A percentile compares a stretch with the other conserved stretches of the same genome.
Conservation (phyloP, 768 basidiomycete genomes). For the Amanita inopinata region DNA sequence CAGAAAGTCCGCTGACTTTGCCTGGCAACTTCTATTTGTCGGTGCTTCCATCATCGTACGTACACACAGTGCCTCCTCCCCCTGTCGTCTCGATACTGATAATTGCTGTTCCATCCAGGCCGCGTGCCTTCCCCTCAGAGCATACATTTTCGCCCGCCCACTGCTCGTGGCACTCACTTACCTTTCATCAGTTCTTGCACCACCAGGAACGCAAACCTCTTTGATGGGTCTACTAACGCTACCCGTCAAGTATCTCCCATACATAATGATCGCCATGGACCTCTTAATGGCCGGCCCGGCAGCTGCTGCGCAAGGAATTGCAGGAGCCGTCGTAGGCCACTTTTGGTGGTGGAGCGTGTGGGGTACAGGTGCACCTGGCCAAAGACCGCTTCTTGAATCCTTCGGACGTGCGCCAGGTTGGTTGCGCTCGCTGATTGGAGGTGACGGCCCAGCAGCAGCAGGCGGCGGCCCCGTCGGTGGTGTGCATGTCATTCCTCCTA, state of each 20-base stretch:
- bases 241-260: constrained; percentile 67
- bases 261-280: constrained; percentile 65
- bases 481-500: constrained; percentile 51
- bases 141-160: constrained; percentile 50
- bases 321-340: constrained; percentile 72
- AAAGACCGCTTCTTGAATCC: constrained; percentile 26
- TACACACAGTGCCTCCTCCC: constrained; percentile 9
- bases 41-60: constrained; percentile 51
- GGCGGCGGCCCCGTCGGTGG: constrained; percentile 38
- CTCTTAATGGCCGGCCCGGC: constrained; percentile 49
- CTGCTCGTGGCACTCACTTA: constrained; percentile 62
- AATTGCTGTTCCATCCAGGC: constrained; percentile 19
- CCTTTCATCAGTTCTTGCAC: constrained; percentile 55
- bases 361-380: constrained; percentile 32
- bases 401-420: constrained; percentile 49
- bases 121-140: constrained; percentile 51
- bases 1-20: constrained; percentile 60
- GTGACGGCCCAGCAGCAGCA: constrained; percentile 18
- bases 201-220: constrained; percentile 57
- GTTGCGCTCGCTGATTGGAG: constrained; percentile 42
- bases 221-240: constrained; percentile 73
- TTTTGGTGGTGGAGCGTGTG: constrained; percentile 73
- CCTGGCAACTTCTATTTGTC: constrained; percentile 61
- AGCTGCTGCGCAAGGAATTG: constrained; percentile 46
- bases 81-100: background rate